Conservation (phyloP, 2,329 filamentous ascomycete genomes). For the Thelonectria discophora region DNA sequence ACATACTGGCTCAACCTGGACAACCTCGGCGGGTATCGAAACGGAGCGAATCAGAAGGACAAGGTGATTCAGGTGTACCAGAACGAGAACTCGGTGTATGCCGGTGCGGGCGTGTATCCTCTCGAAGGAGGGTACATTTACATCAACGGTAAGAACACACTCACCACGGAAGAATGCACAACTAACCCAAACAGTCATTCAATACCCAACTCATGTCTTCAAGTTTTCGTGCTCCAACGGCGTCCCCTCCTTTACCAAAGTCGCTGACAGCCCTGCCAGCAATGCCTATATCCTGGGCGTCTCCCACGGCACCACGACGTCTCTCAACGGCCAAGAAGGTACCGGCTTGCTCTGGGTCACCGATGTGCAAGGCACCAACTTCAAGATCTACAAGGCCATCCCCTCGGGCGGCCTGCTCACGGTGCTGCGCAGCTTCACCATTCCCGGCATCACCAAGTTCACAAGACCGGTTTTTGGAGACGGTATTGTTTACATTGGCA, state of each 20-base stretch:
- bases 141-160: conserved; percentile 46
- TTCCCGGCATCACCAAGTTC: conserved; percentile 64
- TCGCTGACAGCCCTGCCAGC: conserved; percentile 57
- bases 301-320: conserved; percentile 65
- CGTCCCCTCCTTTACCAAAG: conserved; percentile 62
- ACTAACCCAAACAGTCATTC: conserved; percentile 51
- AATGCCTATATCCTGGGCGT: conserved; percentile 65
- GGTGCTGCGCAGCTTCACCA: conserved; percentile 60
- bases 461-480: conserved; percentile 66
- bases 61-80: conserved; percentile 56
- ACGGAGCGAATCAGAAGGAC: conserved; percentile 49
- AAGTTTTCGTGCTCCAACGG: conserved; percentile 64
- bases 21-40: conserved; percentile 52
- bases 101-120: conserved; percentile 58
- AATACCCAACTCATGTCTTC: conserved; percentile 64
- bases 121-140: conserved; percentile 60
- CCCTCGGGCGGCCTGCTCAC: conserved; percentile 57
- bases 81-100: conserved; percentile 56
- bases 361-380: conserved; percentile 62
- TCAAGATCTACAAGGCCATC: conserved; percentile 62
- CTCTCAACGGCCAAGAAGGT: conserved; percentile 60
- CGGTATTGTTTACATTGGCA: conserved; percentile 63
- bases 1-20: conserved; percentile 56
- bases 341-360: conserved; percentile 66
- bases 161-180: not conserved